These are phyloP conservation scores for Pleurotus sapidus DNA, from an alignment of 768 basidiomycete genomes.

Conservation along the genomic window DNA sequence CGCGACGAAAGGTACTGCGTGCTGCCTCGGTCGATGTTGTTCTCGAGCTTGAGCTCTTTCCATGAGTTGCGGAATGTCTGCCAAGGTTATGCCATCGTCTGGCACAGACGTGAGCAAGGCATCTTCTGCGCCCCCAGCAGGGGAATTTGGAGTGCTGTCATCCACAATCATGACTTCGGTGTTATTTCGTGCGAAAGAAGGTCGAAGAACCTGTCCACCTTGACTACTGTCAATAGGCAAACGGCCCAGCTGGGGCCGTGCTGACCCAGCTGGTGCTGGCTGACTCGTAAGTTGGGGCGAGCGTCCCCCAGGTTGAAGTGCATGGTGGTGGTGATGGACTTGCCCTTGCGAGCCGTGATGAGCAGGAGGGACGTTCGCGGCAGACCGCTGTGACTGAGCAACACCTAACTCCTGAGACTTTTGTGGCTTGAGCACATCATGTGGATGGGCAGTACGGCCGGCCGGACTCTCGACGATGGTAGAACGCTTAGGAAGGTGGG, in stretches of 20 bases:
- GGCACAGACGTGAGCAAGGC: conserved; percentile 27
- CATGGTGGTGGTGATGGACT: conserved; percentile 29
- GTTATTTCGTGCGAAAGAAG: conserved; percentile 72
- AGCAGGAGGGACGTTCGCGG: conserved; percentile 22
- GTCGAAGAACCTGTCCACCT: conserved; percentile 57
- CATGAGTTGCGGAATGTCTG: conserved; percentile 91
- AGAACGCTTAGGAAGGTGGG: conserved; percentile 88
- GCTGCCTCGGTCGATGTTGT: conserved; percentile 80
- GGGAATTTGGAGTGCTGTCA: conserved; percentile 72
- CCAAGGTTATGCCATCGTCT: conserved; percentile 88
- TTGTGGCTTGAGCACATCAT: conserved; percentile 50
- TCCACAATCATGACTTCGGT: conserved; percentile 90
- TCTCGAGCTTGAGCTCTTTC: conserved; percentile 90
- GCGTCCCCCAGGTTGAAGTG: conserved; percentile 29
- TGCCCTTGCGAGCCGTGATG: conserved; percentile 25
- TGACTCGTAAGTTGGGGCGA: conserved; percentile 24
- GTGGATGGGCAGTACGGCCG: conserved; percentile 79
- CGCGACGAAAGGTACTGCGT: conserved; percentile 78
- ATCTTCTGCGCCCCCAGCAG: conserved; percentile 47
- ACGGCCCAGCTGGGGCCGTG: conserved; percentile 36
- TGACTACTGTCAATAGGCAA: conserved; percentile 34
- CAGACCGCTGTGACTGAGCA: conserved; percentile 30
- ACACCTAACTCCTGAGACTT: conserved; percentile 40
- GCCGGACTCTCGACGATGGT: conserved; percentile 95
- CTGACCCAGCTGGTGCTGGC: conserved; percentile 20